These are phyloP conservation scores for Sarocladiaceae sp. DNA, from an alignment of 2,329 filamentous ascomycete genomes.

Conservation along the genomic window DNA sequence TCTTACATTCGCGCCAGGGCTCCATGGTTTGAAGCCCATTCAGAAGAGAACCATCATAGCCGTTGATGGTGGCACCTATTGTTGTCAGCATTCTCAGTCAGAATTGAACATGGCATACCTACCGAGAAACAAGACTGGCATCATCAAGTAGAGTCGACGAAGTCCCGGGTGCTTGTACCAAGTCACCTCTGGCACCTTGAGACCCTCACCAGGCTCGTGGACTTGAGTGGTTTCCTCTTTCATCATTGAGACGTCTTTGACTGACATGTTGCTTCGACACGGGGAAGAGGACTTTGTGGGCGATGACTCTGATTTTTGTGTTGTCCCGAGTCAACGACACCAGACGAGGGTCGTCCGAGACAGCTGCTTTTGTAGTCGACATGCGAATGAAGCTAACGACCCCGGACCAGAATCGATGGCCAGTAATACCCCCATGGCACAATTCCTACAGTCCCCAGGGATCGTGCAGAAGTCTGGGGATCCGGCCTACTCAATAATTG, in stretches of 20 bases:
- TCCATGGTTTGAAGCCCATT: neutral
- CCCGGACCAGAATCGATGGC: neutral
- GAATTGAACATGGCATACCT: neutral
- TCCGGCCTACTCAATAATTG: too few species aligned
- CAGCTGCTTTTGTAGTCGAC: neutral
- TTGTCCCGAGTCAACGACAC: neutral
- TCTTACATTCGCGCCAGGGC: neutral
- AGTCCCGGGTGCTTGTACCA: neutral
- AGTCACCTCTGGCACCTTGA: neutral
- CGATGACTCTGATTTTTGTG: neutral
- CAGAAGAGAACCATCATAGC: neutral
- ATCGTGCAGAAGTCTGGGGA: neutral
- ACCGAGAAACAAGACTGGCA: neutral
- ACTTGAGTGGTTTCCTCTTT: neutral
- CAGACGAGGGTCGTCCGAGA: neutral
- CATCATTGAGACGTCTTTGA: neutral
- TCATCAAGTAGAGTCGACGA: neutral
- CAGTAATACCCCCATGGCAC: neutral
- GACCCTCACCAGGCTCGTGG: neutral
- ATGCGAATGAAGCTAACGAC: neutral
- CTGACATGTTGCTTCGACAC: too few species aligned
- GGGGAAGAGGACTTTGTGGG: too few species aligned
- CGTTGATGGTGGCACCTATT: neutral
- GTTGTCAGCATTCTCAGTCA: neutral
- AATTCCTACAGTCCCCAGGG: neutral